phyloP scores from a whole-genome alignment of 768 basidiomycete genomes.

The Cyclocybe aegerita region DNA sequence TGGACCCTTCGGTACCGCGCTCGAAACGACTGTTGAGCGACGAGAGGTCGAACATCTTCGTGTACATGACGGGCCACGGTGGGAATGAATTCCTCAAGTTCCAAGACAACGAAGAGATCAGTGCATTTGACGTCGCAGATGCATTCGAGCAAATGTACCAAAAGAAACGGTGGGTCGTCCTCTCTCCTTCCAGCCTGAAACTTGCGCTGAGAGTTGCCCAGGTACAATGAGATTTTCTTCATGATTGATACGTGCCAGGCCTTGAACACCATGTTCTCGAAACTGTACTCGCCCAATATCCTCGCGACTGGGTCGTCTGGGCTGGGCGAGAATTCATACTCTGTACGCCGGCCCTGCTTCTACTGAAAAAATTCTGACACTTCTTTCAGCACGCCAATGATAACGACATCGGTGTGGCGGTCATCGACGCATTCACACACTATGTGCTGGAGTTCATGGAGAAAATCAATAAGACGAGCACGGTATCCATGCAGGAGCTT shows the following conservation, averaged over 20 bases:
- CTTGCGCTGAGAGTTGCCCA: conserved; percentile 21
- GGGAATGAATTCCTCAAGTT: conserved; percentile 99
- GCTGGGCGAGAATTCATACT: conserved; percentile 89
- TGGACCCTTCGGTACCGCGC: conserved; percentile 81
- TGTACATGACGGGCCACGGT: conserved; percentile 98
- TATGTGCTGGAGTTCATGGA: conserved; percentile 91
- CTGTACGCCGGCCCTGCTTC: conserved; percentile 48
- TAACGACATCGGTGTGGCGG: conserved; percentile 90
- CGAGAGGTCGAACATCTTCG: conserved; percentile 88
- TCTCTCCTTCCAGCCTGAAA: not conserved
- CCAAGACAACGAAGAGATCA: conserved; percentile 98
- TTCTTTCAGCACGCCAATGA: conserved; percentile 81
- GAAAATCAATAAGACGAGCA: conserved; percentile 86
- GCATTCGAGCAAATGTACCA: conserved; percentile 99
- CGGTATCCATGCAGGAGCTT: conserved; percentile 76
- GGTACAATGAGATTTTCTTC: conserved; percentile 95
- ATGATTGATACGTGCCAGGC: conserved; percentile 99
- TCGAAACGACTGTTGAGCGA: conserved; percentile 93
- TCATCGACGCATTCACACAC: conserved; percentile 95
- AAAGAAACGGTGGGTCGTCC: conserved; percentile 72
- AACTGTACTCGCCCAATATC: conserved; percentile 91
- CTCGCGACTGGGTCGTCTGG: conserved; percentile 87
- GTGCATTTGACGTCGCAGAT: conserved; percentile 95
- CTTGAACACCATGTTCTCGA: conserved; percentile 91
- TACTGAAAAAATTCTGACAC: not conserved